Evolutionary conservation across 192 early-diverging fungal genomes (phyloP).

Genomic region (Coemansia sp.): DNA sequence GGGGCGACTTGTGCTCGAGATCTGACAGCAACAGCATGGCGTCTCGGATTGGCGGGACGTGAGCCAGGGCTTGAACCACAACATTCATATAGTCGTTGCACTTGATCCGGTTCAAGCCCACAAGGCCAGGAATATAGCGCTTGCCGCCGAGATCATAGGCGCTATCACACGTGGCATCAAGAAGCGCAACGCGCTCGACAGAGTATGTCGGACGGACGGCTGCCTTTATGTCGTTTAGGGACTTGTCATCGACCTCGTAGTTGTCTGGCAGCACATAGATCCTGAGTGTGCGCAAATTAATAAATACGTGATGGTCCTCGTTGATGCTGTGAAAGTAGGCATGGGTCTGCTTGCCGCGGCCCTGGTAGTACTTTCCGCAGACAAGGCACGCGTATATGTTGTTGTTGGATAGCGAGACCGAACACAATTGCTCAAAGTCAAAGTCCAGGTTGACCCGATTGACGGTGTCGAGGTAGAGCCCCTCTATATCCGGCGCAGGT

Average conservation of each 20-base stretch:
- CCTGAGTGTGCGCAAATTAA: slow-evolving; percentile 81
- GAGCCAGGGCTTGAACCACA: slow-evolving; percentile 81
- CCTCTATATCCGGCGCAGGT: slow-evolving; percentile 21
- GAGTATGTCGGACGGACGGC: slow-evolving; percentile 82
- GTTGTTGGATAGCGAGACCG: slow-evolving; percentile 85
- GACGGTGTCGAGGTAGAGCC: slow-evolving; percentile 80
- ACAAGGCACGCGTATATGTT: slow-evolving; percentile 97
- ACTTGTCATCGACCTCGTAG: slow-evolving; percentile 83
- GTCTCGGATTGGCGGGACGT: slow-evolving; percentile 83
- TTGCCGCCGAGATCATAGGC: slow-evolving; percentile 85
- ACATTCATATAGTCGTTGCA: slow-evolving; percentile 94
- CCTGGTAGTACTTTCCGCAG: slow-evolving; percentile 95
- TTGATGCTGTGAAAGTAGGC: slow-evolving; percentile 96
- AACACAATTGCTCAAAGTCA: slow-evolving; percentile 98
- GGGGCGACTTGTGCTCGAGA: slow-evolving; percentile 46
- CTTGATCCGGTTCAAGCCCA: slow-evolving; percentile 94
- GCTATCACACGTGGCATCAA: slow-evolving; percentile 57
- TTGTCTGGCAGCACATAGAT: slow-evolving; percentile 91
- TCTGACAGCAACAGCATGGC: slow-evolving; percentile 59
- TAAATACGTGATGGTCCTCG: slow-evolving; percentile 94
- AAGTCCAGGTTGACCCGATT: slow-evolving; percentile 88
- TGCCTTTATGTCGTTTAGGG: slow-evolving; percentile 90
- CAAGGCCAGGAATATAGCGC: slow-evolving; percentile 83
- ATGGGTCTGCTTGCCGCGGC: slow-evolving; percentile 84
- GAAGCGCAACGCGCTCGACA: slow-evolving; percentile 55